Percentiles rank a stretch among this genome's conserved stretches.
Evolutionary conservation across 345 rosid genomes (phyloP).

Genomic region (Turritis glabra): DNA sequence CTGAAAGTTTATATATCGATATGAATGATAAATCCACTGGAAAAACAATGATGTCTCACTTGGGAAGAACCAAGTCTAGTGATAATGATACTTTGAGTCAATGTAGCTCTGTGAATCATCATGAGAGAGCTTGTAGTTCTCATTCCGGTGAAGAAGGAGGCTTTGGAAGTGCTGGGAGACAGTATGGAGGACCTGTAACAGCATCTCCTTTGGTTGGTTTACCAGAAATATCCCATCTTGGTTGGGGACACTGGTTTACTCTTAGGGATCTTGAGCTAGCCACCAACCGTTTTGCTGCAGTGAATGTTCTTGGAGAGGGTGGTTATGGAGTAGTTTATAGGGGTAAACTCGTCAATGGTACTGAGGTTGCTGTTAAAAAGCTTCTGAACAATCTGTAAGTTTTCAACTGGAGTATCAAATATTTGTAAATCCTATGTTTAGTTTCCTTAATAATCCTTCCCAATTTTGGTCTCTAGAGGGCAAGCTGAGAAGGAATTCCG

Average conservation of each 20-base stretch:
- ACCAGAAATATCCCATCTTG: conserved; percentile 94
- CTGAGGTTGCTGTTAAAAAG: conserved; percentile 96
- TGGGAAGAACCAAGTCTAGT: conserved; percentile 68
- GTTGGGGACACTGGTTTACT: conserved; percentile 99
- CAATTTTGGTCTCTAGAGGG: conserved; percentile 62
- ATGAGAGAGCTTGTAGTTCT: conserved; percentile 68
- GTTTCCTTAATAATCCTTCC: conserved; percentile 10
- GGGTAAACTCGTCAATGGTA: conserved; percentile 86
- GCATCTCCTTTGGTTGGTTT: conserved; percentile 91
- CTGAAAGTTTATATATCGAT: conserved; percentile 48
- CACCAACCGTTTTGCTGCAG: conserved; percentile 68
- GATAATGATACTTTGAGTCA: conserved; percentile 84
- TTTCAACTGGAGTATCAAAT: not conserved
- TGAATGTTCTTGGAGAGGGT: conserved; percentile 94
- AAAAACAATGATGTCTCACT: conserved; percentile 53
- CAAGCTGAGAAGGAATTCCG: conserved; percentile 98
- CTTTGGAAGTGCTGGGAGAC: conserved; percentile 59
- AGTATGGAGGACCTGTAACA: conserved; percentile 60
- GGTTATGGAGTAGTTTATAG: conserved; percentile 95
- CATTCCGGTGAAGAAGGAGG: conserved; percentile 94
- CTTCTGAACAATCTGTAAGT: conserved; percentile 87
- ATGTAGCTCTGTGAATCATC: conserved; percentile 67
- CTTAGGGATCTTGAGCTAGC: conserved; percentile 94
- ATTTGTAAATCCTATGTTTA: not conserved
- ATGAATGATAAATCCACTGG: conserved; percentile 61